These are phyloP conservation scores for Tritrichomonas foetus DNA, from an alignment of 208 protist species.

Conservation along the genomic window DNA sequence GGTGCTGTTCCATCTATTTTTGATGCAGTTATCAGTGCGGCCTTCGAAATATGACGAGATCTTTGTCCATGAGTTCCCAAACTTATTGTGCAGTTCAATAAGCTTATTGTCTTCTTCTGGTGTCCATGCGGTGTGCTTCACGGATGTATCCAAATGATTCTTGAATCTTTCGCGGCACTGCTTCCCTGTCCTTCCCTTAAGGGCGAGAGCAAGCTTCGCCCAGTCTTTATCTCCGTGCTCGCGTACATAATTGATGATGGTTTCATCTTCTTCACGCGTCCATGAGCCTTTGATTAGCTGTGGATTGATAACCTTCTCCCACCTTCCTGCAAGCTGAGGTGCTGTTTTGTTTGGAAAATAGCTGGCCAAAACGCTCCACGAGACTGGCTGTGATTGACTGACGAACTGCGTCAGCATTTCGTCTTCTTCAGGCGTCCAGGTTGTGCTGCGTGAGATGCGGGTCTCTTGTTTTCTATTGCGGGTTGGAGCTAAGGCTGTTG, in stretches of 20 bases:
- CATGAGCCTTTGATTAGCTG: slow-evolving; percentile 6
- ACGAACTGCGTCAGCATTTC: too few species aligned
- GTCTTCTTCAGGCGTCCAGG: too few species aligned
- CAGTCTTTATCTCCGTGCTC: slow-evolving; percentile 52
- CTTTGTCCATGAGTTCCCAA: slow-evolving; percentile 1
- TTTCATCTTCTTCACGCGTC: slow-evolving; percentile 39
- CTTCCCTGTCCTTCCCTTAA: neutral
- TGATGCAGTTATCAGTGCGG: slow-evolving; percentile 58
- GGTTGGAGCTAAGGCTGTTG: too few species aligned
- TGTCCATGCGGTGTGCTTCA: slow-evolving; percentile 53
- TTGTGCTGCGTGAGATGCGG: too few species aligned
- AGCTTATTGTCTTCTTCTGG: slow-evolving; percentile 52
- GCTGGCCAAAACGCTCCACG: neutral
- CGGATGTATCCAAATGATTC: slow-evolving; percentile 40
- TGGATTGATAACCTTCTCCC: slow-evolving; percentile 27
- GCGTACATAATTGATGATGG: slow-evolving; percentile 24
- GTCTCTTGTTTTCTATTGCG: too few species aligned
- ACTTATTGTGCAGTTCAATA: neutral
- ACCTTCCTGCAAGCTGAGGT: neutral
- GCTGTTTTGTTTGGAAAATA: slow-evolving; percentile 34
- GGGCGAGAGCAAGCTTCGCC: slow-evolving; percentile 18
- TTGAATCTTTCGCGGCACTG: slow-evolving; percentile 28
- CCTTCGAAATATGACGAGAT: neutral
- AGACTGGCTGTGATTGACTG: neutral
- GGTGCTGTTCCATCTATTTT: slow-evolving; percentile 61